phyloP scores from a whole-genome alignment of 306 rosid species.

The Lithocarpus polystachyus region DNA sequence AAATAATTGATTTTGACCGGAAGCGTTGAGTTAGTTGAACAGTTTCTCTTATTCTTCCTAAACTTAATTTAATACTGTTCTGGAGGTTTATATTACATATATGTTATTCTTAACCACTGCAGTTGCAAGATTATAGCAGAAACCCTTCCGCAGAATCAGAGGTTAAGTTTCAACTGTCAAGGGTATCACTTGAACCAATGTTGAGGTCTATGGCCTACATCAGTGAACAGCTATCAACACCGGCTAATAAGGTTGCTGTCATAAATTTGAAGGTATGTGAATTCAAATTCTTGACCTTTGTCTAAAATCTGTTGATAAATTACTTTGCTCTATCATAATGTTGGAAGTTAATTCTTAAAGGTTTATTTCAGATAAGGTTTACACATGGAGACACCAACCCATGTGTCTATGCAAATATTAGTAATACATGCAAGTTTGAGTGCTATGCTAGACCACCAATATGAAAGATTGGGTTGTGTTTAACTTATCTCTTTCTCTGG shows the following conservation, averaged over 20 bases:
- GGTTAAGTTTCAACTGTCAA: slow-evolving; percentile 89
- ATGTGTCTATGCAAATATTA: neutral
- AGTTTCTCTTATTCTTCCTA: neutral
- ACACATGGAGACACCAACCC: neutral
- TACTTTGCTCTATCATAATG: neutral
- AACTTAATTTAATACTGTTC: slow-evolving; percentile 9
- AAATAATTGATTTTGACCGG: neutral
- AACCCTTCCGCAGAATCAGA: slow-evolving; percentile 71
- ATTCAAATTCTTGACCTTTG: slow-evolving; percentile 8
- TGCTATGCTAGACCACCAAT: neutral
- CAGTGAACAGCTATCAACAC: slow-evolving; percentile 83
- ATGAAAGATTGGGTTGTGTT: neutral
- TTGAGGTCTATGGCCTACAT: slow-evolving; percentile 89
- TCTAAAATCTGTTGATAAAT: slow-evolving; percentile 10
- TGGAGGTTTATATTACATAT: neutral
- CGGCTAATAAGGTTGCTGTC: slow-evolving; percentile 95
- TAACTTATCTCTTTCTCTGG: neutral
- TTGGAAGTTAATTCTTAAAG: neutral
- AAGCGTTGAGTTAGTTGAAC: neutral
- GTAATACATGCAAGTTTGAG: neutral
- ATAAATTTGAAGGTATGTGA: slow-evolving; percentile 73
- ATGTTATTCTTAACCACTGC: slow-evolving; percentile 29
- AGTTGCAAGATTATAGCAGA: slow-evolving; percentile 85
- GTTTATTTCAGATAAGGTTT: neutral
- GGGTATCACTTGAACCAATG: slow-evolving; percentile 81